Percentiles rank a stretch among this genome's conserved stretches.
These are phyloP conservation scores for Thraustotheca clavata DNA, from an alignment of 352 stramenopile species.

Conservation along the genomic window DNA sequence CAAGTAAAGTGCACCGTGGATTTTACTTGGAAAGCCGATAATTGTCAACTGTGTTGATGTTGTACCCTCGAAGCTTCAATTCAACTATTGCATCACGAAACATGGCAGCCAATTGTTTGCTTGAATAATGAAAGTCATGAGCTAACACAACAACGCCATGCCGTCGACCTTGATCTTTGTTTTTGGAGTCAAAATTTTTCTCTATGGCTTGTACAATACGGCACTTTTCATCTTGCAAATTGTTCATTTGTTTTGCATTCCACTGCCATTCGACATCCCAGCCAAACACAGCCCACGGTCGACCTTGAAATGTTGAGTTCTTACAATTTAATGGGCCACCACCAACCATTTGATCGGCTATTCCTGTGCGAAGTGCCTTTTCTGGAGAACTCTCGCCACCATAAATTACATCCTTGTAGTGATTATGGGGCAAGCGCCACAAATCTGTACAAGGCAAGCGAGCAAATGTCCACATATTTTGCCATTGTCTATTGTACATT, in stretches of 20 bases:
- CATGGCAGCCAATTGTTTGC: background rate
- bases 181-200: background rate
- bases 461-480: background rate
- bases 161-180: background rate
- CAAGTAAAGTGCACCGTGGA: too few species aligned
- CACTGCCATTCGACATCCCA: conserved; percentile 12
- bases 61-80: background rate
- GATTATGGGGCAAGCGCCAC: background rate
- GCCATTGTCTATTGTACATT: background rate
- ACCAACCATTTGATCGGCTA: background rate
- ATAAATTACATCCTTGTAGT: background rate
- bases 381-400: background rate
- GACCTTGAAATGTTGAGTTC: background rate
- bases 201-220: background rate
- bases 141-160: background rate
- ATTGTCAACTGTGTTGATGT: conserved; percentile 1
- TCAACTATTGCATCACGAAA: conserved; percentile 11
- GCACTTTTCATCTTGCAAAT: conserved; percentile 4
- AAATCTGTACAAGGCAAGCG: conserved; percentile 11
- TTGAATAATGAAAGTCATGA: conserved; percentile 1
- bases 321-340: background rate
- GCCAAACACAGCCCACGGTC: conserved; percentile 9
- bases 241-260: background rate
- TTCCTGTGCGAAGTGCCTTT: background rate
- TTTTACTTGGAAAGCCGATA: background rate